phyloP scores from a whole-genome alignment of 1,284 basidiomycete genomes.

The Cryptococcus floricola region DNA sequence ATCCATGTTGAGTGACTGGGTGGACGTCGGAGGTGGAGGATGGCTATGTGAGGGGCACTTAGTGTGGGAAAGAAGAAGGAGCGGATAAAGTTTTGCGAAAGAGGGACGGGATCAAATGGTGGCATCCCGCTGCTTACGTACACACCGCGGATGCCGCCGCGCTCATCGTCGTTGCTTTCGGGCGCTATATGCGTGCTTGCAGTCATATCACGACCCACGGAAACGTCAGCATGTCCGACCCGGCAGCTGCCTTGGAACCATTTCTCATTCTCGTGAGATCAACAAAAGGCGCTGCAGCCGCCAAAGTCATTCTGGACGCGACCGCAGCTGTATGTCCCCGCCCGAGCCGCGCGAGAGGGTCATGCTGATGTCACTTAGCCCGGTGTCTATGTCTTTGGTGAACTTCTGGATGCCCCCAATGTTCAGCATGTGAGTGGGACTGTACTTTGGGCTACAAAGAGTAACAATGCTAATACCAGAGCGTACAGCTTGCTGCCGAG shows the following conservation, averaged over 20 bases:
- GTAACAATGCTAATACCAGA: slow-evolving; percentile 1
- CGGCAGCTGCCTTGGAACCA: slow-evolving; percentile 59
- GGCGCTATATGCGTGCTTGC: background rate
- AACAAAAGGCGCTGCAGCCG: slow-evolving; percentile 83
- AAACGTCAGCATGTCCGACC: slow-evolving; percentile 24
- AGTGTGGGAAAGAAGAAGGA: slow-evolving; percentile 1
- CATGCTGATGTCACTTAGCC: slow-evolving; percentile 47
- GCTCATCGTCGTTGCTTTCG: background rate
- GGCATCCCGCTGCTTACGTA: no score
- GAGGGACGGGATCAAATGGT: slow-evolving; percentile 1
- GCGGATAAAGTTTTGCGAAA: slow-evolving; percentile 4
- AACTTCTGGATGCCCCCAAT: slow-evolving; percentile 74
- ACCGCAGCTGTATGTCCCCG: slow-evolving; percentile 60
- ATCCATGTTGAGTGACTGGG: slow-evolving; percentile 4
- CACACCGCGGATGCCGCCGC: no score
- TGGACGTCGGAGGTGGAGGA: slow-evolving; percentile 17
- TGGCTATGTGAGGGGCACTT: slow-evolving; percentile 13
- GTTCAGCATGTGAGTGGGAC: slow-evolving; percentile 67
- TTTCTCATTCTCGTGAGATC: slow-evolving; percentile 85
- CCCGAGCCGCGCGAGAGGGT: background rate
- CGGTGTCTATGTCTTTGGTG: slow-evolving; percentile 85
- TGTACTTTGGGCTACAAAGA: background rate
- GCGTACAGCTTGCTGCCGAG: slow-evolving; percentile 59
- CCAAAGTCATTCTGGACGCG: slow-evolving; percentile 79
- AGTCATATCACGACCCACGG: background rate